These are phyloP conservation scores for Hyphopichia wangnamkhiaoensis DNA, from an alignment of 1,139 yeast species.

Conservation along the genomic window DNA sequence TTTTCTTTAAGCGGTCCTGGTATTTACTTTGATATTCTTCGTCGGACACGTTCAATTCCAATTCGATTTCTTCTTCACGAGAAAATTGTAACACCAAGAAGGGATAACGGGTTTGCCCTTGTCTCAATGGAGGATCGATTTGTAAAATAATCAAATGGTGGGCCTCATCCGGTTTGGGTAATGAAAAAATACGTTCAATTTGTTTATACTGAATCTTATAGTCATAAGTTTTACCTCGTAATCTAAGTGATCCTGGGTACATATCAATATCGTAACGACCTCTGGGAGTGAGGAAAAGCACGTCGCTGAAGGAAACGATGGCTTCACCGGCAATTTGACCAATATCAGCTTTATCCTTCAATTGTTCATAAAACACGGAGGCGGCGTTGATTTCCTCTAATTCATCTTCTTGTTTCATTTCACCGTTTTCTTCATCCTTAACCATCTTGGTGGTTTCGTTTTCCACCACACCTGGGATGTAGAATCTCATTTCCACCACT, in stretches of 20 bases:
- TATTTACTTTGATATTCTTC: conserved; percentile 78
- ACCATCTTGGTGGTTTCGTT: conserved; percentile 40
- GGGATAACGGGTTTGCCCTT: conserved; percentile 96
- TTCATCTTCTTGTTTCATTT: conserved; percentile 40
- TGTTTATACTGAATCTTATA: conserved; percentile 91
- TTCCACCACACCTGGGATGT: conserved; percentile 79
- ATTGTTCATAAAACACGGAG: conserved; percentile 80
- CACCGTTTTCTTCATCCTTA: conserved; percentile 27
- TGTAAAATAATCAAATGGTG: conserved; percentile 87
- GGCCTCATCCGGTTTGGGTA: conserved; percentile 92
- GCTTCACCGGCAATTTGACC: conserved; percentile 97
- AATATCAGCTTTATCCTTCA: conserved; percentile 93
- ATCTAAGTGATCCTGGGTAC: conserved; percentile 83
- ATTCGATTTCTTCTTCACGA: conserved; percentile 87
- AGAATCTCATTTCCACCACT: conserved; percentile 89
- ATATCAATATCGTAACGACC: conserved; percentile 98
- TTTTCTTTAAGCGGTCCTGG: conserved; percentile 72
- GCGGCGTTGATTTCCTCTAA: conserved; percentile 75
- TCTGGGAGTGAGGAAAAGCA: conserved; percentile 92
- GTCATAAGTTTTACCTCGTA: conserved; percentile 97
- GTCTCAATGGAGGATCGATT: conserved; percentile 85
- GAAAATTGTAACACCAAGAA: conserved; percentile 87
- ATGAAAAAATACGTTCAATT: conserved; percentile 84
- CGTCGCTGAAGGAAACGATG: conserved; percentile 91
- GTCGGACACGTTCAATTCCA: conserved; percentile 83